Conservation (phyloP, 805 yeast species). For the Sugiyamaella valdiviana region DNA sequence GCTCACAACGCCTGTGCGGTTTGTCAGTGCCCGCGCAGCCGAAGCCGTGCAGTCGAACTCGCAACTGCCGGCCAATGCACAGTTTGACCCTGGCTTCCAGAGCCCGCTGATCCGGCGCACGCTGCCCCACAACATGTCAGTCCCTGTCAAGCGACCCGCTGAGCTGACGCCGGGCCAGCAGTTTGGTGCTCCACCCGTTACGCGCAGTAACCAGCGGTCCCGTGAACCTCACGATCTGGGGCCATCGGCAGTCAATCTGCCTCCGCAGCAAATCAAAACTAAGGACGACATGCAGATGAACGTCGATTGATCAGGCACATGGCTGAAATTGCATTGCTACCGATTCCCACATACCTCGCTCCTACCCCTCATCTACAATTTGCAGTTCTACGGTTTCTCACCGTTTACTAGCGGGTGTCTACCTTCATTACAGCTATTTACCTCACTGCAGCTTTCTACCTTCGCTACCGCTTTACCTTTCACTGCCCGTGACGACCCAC, state of each 20-base stretch:
- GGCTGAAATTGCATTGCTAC: too few relatives aligned
- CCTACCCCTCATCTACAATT: too few relatives aligned
- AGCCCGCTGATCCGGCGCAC: conserved; percentile 26
- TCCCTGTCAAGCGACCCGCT: conserved; percentile 18
- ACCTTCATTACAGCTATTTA: too few relatives aligned
- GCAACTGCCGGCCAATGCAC: conserved; percentile 17
- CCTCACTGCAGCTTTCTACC: too few relatives aligned
- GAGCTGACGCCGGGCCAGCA: background rate
- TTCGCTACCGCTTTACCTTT: too few relatives aligned
- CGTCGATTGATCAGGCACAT: too few relatives aligned
- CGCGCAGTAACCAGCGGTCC: background rate
- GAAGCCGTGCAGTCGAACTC: conserved; percentile 22
- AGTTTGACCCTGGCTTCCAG: conserved; percentile 22
- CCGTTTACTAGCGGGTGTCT: too few relatives aligned
- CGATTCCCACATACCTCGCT: too few relatives aligned
- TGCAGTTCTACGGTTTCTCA: too few relatives aligned
- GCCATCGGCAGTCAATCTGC: background rate
- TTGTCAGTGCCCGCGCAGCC: conserved; percentile 28
- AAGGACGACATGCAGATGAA: background rate
- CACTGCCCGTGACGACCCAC: too few relatives aligned
- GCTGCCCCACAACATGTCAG: conserved; percentile 24
- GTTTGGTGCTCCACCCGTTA: background rate
- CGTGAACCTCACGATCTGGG: background rate
- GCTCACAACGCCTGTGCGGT: conserved; percentile 12
- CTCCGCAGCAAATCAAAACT: background rate